Conservation (phyloP, 2,329 filamentous ascomycete species). For the Fusarium sp. region DNA sequence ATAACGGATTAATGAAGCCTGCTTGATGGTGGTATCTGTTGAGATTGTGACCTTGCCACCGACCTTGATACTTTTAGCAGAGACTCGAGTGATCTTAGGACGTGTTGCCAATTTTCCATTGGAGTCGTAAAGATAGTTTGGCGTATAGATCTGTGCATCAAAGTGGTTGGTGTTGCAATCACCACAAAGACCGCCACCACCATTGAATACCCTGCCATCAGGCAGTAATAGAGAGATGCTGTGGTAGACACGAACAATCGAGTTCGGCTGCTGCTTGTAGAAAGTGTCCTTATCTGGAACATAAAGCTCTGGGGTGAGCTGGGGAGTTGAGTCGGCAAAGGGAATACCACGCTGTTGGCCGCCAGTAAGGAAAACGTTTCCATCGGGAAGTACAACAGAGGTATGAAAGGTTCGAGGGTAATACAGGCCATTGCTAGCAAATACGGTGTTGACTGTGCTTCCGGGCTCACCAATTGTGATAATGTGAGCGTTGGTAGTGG, state of each 20-base stretch:
- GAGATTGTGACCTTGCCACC: slow-evolving; percentile 11
- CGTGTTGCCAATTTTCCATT: slow-evolving; percentile 8
- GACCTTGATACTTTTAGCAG: neutral
- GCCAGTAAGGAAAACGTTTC: slow-evolving; percentile 61
- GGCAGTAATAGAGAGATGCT: slow-evolving; percentile 16
- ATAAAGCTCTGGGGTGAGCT: slow-evolving; percentile 27
- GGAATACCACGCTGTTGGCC: slow-evolving; percentile 48
- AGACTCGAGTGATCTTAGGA: slow-evolving; percentile 1
- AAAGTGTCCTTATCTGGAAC: slow-evolving; percentile 15
- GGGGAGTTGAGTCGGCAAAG: slow-evolving; percentile 15
- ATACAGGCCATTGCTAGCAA: slow-evolving; percentile 11
- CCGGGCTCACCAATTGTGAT: slow-evolving; percentile 57
- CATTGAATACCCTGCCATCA: slow-evolving; percentile 24
- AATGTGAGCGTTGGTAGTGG: slow-evolving; percentile 60
- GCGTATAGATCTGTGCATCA: slow-evolving; percentile 35
- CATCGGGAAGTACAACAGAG: slow-evolving; percentile 63
- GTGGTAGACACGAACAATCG: slow-evolving; percentile 23
- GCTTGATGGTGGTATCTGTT: neutral
- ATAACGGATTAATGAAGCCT: slow-evolving; percentile 31
- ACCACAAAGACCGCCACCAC: slow-evolving; percentile 20
- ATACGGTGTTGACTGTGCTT: neutral
- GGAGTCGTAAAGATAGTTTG: slow-evolving; percentile 19
- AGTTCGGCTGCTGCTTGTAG: slow-evolving; percentile 20
- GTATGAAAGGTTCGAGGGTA: slow-evolving; percentile 58
- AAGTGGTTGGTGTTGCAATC: slow-evolving; percentile 29